These are phyloP conservation scores for Epichloe typhina DNA, from an alignment of 2,329 filamentous ascomycete species.

Conservation along the genomic window DNA sequence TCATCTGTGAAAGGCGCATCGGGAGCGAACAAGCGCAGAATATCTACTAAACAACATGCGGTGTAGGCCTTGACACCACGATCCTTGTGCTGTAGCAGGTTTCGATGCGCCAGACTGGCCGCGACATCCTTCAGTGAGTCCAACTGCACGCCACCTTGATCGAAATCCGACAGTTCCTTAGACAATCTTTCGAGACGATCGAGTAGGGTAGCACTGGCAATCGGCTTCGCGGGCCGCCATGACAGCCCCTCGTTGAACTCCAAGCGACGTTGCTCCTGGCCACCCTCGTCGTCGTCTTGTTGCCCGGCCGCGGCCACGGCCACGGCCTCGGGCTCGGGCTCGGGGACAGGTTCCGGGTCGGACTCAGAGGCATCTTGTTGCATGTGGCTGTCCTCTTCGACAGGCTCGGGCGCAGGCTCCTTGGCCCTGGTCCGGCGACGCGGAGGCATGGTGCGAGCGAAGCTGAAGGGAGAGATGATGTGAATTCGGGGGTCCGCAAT, in stretches of 20 bases:
- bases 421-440: conserved; percentile 23
- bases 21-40: conserved; percentile 83
- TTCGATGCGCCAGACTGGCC: conserved; percentile 69
- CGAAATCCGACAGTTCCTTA: conserved; percentile 71
- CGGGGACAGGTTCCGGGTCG: conserved; percentile 5
- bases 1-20: conserved; percentile 85
- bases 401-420: conserved; percentile 16
- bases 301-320: conserved; percentile 1
- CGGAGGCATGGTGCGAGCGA: conserved; percentile 22
- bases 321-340: conserved; percentile 3
- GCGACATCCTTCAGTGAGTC: conserved; percentile 76
- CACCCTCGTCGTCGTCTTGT: conserved; percentile 6
- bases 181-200: conserved; percentile 67
- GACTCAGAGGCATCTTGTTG: conserved; percentile 9
- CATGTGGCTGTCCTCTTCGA: conserved; percentile 14
- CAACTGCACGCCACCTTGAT: conserved; percentile 74
- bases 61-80: conserved; percentile 83
- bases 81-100: conserved; percentile 83
- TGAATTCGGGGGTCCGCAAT: conserved; percentile 3
- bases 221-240: conserved; percentile 85
- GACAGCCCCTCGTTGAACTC: conserved; percentile 76
- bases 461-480: conserved; percentile 3
- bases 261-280: conserved; percentile 30
- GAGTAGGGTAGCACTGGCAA: conserved; percentile 70
- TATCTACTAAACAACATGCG: conserved; percentile 81